A percentile compares a stretch with the other conserved stretches of the same genome.
phyloP scores from a whole-genome alignment of 345 rosid species.

The Eutrema japonicum region DNA sequence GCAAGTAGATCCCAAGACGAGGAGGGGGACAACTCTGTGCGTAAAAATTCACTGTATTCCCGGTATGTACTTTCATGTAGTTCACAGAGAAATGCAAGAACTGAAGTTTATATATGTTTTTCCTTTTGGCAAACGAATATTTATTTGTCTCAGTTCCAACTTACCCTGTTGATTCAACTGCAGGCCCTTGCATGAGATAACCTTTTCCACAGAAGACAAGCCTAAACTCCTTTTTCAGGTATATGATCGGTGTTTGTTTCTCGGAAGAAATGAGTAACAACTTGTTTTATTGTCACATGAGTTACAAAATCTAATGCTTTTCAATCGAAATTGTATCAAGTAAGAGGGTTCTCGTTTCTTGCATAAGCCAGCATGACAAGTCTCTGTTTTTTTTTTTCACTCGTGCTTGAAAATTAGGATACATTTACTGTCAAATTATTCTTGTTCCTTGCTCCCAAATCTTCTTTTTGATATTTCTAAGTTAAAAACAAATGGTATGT shows the following conservation, averaged over 20 bases:
- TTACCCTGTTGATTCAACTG: slow-evolving; percentile 33
- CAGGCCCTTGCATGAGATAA: slow-evolving; percentile 97
- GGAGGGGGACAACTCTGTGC: slow-evolving; percentile 77
- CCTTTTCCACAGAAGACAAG: slow-evolving; percentile 89
- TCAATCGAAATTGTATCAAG: background rate
- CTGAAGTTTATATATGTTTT: background rate
- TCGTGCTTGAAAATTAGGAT: background rate
- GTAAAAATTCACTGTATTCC: slow-evolving; percentile 67
- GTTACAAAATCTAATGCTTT: slow-evolving; percentile 13
- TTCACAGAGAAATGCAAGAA: background rate
- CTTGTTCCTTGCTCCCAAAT: background rate
- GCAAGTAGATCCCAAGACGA: slow-evolving; percentile 51
- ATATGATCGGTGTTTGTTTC: slow-evolving; percentile 32
- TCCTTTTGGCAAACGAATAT: background rate
- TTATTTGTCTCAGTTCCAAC: background rate
- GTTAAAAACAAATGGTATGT: background rate
- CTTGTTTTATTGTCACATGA: slow-evolving; percentile 16
- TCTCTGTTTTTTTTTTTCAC: background rate
- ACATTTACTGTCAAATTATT: background rate
- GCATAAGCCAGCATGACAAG: background rate
- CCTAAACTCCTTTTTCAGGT: slow-evolving; percentile 98
- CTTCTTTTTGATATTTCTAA: background rate
- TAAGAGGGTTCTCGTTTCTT: slow-evolving; percentile 3
- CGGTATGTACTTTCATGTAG: slow-evolving; percentile 53
- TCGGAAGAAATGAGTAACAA: slow-evolving; percentile 4